phyloP scores from a whole-genome alignment of 257 asterid species.

The Salvia splendens region DNA sequence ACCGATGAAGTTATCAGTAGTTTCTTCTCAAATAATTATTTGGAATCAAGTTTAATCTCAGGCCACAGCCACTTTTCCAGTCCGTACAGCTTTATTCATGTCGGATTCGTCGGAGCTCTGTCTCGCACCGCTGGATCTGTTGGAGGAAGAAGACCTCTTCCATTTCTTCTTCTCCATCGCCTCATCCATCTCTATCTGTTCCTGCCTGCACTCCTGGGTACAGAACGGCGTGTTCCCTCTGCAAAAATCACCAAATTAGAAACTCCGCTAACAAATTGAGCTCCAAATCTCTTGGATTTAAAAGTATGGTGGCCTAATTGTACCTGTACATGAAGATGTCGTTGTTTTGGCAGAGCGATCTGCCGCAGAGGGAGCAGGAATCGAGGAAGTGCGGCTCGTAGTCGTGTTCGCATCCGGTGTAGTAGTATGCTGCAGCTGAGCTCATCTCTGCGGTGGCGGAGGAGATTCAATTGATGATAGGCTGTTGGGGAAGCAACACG shows the following conservation, averaged over 20 bases:
- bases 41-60: not conserved
- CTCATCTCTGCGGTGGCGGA: conserved; percentile 38
- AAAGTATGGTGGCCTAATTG: no score
- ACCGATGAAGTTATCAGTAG: not conserved
- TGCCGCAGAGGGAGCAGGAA: conserved; percentile 70
- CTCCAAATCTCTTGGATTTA: no score
- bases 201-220: conserved; percentile 91
- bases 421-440: conserved; percentile 41
- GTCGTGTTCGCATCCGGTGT: conserved; percentile 52
- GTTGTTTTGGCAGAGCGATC: conserved; percentile 57
- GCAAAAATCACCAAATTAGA: conserved; percentile 29
- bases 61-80: conserved; percentile 67
- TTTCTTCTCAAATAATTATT: not conserved
- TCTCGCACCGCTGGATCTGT: conserved; percentile 48
- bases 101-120: conserved; percentile 52
- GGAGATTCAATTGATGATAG: not conserved
- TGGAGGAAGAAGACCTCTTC: conserved; percentile 48
- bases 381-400: conserved; percentile 83
- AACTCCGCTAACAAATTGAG: no score
- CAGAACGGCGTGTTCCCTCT: conserved; percentile 94
- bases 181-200: conserved; percentile 92
- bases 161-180: conserved; percentile 59
- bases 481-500: conserved; percentile 13
- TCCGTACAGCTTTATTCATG: conserved; percentile 55
- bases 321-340: conserved; percentile 99